Evolutionary conservation across 2,329 filamentous ascomycete species (phyloP).

Genomic region (Aspergillus uvarum): DNA sequence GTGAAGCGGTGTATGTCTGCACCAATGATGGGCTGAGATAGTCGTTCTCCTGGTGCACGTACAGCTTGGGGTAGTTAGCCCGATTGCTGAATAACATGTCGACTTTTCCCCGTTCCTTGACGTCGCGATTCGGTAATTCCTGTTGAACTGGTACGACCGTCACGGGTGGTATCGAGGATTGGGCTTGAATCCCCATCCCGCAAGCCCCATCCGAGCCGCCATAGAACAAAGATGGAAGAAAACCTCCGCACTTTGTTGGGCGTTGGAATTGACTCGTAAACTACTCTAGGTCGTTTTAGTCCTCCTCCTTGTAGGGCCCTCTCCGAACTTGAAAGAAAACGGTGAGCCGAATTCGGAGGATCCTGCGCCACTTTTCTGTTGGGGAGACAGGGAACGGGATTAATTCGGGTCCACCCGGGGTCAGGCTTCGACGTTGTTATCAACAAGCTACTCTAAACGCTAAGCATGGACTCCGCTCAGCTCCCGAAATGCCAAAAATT

Average conservation of each 20-base stretch:
- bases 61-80: neutral
- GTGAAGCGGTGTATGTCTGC: neutral
- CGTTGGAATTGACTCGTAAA: neutral
- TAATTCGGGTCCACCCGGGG: neutral
- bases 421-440: neutral
- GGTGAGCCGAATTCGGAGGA: neutral
- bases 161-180: neutral
- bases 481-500: neutral
- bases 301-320: neutral
- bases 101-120: neutral
- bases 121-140: conserved; percentile 4
- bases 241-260: neutral
- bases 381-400: conserved; percentile 2
- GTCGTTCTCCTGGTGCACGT: too few species aligned
- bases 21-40: neutral
- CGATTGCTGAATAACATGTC: neutral
- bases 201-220: neutral
- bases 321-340: conserved; percentile 5
- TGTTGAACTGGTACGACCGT: neutral
- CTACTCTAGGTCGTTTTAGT: neutral
- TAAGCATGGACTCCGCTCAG: neutral
- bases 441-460: neutral
- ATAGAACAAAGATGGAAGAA: neutral
- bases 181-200: neutral
- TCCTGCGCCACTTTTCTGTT: neutral